Evolutionary conservation across 2,329 filamentous ascomycete genomes (phyloP), one percentile per base, ranked within the genome.

Genomic region (Lachnellula occidentalis): DNA sequence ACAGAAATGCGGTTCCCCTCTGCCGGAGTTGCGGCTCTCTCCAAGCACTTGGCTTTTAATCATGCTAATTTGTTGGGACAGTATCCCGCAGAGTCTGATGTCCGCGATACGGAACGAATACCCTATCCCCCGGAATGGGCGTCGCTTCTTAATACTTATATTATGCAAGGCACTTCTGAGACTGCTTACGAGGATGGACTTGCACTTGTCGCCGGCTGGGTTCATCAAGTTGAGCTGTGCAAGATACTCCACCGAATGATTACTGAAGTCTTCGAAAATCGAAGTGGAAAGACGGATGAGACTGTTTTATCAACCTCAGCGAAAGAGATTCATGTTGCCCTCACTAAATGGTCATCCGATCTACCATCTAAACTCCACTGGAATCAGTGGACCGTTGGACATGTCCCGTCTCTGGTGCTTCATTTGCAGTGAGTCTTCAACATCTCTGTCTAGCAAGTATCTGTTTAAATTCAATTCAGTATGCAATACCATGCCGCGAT

Each of bases 241-340:
- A 77, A 78, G 61, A 77, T 78, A 41, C 66, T 75, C 7, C 76
- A 78, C 57, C 68, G 65, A 36, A 76, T 79, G 70, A 78, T 79
- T 52, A 75, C 73, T 1, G 75, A 78, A 51, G 62, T 78, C 5
- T 78, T 77, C 51, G 75, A 79, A 61, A 79, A 78, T 51, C 70
- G 75, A 7, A 68, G 70, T 36, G 68, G 67, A 5, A 73, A 72
- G 45, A 68, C 73, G 0, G 73, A 75, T 53, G 63, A 71, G 15
- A 68, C 71, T 1, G 70, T 74, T 3, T 66, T 74, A 17, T 74
- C 73, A 21, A 70, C 72, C 11, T 73, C 72, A 12, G 72, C 73
- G 12, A 71, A 72, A 47, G 70, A 75, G 42, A 74, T 78, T n/a
- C 74, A 78, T 62, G 70, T 73, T 12, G 69, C 73, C 1, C 65